phyloP scores from a whole-genome alignment of 2,329 filamentous ascomycete genomes.

The Epichloe baconii region DNA sequence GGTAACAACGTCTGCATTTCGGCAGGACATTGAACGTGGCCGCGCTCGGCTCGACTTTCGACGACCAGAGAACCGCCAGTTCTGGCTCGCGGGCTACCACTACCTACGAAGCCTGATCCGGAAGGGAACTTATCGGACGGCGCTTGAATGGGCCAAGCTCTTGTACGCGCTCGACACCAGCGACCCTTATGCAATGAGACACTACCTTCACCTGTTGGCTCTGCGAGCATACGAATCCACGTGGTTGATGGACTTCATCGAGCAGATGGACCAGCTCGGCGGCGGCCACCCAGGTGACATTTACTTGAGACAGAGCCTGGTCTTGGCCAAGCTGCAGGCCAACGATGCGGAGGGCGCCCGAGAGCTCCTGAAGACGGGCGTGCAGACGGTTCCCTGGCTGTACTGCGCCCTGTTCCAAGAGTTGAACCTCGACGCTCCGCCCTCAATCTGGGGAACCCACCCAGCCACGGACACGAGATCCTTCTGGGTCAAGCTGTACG shows the following conservation, averaged over 20 bases:
- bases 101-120: conserved; percentile 76
- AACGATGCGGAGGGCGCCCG: conserved; percentile 54
- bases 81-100: conserved; percentile 81
- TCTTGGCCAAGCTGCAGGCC: conserved; percentile 62
- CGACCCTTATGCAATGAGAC: conserved; percentile 73
- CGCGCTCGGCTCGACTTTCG: conserved; percentile 70
- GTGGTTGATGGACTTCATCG: conserved; percentile 60
- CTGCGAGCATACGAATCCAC: conserved; percentile 66
- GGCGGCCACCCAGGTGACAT: conserved; percentile 28
- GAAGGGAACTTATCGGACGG: conserved; percentile 88
- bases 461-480: conserved; percentile 47
- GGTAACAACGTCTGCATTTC: conserved; percentile 71
- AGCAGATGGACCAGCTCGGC: conserved; percentile 25
- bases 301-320: conserved; percentile 65
- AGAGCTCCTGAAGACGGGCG: conserved; percentile 50
- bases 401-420: conserved; percentile 70
- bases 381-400: conserved; percentile 71
- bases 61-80: conserved; percentile 77
- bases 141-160: conserved; percentile 86
- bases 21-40: conserved; percentile 61
- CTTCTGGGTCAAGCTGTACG: conserved; percentile 64
- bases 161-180: conserved; percentile 60
- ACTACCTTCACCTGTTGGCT: conserved; percentile 73
- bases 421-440: conserved; percentile 64
- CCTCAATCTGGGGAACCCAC: conserved; percentile 68